A percentile compares a stretch with the other conserved stretches of the same genome.
phyloP scores from a whole-genome alignment of 305 asterid species.

The Withania somnifera region DNA sequence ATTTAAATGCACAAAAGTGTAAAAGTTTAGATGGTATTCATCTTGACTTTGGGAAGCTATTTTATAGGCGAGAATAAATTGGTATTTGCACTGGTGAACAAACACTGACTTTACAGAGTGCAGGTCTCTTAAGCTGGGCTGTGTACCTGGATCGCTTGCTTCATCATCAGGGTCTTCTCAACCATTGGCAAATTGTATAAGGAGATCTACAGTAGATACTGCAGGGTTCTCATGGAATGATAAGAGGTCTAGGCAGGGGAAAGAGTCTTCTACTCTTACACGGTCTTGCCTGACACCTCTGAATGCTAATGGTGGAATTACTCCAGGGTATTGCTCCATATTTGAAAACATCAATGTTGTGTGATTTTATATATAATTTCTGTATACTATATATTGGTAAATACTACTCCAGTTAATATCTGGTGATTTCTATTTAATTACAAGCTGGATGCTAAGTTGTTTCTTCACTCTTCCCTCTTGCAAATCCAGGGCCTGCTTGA shows the following conservation, averaged over 20 bases:
- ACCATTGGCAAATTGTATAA: constrained; percentile 31
- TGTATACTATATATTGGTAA: neutral
- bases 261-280: constrained; percentile 47
- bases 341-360: neutral
- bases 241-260: constrained; percentile 63
- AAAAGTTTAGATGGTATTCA: neutral
- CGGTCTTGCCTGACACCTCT: constrained; percentile 71
- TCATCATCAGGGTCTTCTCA: constrained; percentile 35
- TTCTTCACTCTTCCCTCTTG: constrained; percentile 7
- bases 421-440: neutral
- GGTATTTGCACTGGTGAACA: neutral
- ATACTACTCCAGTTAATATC: neutral
- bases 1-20: neutral
- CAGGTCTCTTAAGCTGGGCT: constrained; percentile 82
- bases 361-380: neutral
- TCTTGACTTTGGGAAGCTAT: neutral
- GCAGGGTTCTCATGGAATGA: constrained; percentile 64
- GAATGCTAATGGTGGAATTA: constrained; percentile 46
- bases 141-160: constrained; percentile 37
- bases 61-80: neutral
- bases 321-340: constrained; percentile 41
- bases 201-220: constrained; percentile 53
- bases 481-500: constrained; percentile 42
- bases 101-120: neutral
- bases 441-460: neutral